These are phyloP conservation scores for Beauveria australis DNA, from an alignment of 2,329 filamentous ascomycete species.

Conservation along the genomic window DNA sequence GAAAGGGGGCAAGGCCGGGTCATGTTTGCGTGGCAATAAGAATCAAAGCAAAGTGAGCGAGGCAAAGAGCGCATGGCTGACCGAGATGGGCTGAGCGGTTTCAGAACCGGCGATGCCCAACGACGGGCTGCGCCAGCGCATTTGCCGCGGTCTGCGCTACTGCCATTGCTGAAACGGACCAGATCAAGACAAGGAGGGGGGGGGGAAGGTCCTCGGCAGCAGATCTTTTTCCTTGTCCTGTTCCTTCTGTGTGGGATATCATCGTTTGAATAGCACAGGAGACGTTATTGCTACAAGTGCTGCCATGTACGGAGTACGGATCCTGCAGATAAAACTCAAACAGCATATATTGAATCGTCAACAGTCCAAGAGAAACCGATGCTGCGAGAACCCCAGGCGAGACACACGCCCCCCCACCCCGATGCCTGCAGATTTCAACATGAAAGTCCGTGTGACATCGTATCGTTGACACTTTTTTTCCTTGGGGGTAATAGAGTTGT, in stretches of 20 bases:
- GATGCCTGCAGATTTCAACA: background rate
- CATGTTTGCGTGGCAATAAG: background rate
- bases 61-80: background rate
- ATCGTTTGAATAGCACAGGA: background rate
- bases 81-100: too few relatives aligned
- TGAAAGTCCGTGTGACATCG: conserved; percentile 1
- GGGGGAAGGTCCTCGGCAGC: too few relatives aligned
- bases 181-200: too few relatives aligned
- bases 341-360: too few relatives aligned
- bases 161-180: background rate
- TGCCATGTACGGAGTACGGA: too few relatives aligned
- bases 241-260: background rate
- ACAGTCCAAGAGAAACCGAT: too few relatives aligned
- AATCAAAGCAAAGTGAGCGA: background rate
- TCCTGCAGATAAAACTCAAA: too few relatives aligned
- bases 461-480: background rate
- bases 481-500: background rate
- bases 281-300: background rate
- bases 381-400: too few relatives aligned
- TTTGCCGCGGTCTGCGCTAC: background rate
- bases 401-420: background rate
- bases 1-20: background rate
- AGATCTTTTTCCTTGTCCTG: background rate
- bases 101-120: too few relatives aligned
- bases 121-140: background rate